Percentiles rank a stretch among this genome's conserved stretches.
These are phyloP conservation scores for Sporobolomyces pararoseus DNA, from an alignment of 768 basidiomycete species.

Conservation along the genomic window DNA sequence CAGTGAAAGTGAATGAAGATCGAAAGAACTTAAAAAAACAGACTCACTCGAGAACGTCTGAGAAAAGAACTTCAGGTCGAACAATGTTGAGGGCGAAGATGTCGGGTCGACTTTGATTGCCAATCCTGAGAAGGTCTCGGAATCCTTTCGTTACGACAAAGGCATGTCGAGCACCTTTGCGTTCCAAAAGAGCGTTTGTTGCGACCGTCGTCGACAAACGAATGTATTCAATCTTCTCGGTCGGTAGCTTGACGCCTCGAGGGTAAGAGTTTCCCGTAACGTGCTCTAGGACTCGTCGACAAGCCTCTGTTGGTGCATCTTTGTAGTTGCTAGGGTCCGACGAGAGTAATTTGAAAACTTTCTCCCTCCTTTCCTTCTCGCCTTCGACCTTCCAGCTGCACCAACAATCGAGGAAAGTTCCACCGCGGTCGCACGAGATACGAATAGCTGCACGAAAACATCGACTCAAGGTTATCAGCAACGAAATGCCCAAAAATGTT, in stretches of 20 bases:
- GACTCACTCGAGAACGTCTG: conserved; percentile 59
- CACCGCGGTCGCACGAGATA: conserved; percentile 83
- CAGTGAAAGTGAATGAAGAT: neutral
- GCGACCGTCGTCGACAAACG: conserved; percentile 71
- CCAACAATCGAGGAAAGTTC: conserved; percentile 87
- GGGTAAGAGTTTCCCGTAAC: conserved; percentile 67
- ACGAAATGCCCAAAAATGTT: neutral
- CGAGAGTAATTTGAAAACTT: conserved; percentile 88
- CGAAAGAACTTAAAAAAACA: neutral
- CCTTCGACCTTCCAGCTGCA: conserved; percentile 64
- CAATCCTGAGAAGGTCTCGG: conserved; percentile 83
- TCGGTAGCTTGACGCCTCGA: conserved; percentile 49
- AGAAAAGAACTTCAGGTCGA: conserved; percentile 58
- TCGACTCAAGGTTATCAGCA: neutral
- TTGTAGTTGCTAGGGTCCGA: conserved; percentile 81
- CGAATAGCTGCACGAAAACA: conserved; percentile 47
- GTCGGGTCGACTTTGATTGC: conserved; percentile 87
- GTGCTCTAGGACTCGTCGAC: conserved; percentile 75
- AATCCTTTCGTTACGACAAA: conserved; percentile 87
- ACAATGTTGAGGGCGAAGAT: conserved; percentile 92
- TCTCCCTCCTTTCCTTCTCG: conserved; percentile 62
- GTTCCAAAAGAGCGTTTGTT: conserved; percentile 89
- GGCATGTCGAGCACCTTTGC: conserved; percentile 88
- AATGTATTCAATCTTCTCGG: conserved; percentile 39
- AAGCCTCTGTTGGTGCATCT: conserved; percentile 93